A percentile compares a stretch with the other conserved stretches of the same genome.
Evolutionary conservation across 2,329 filamentous ascomycete species (phyloP).

Genomic region (Cladosporium sp.): DNA sequence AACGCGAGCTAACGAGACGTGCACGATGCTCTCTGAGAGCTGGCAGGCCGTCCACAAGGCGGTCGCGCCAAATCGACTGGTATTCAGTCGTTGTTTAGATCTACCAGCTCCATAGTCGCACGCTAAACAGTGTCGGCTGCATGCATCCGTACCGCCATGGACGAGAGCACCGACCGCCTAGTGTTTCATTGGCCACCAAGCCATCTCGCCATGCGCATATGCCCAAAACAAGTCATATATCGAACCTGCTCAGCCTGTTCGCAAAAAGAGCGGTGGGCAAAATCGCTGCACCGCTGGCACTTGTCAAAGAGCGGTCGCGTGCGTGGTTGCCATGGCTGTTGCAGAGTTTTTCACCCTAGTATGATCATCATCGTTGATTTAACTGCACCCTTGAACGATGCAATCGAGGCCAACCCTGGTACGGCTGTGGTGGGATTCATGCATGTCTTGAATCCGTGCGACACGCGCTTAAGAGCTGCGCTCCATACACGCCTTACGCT

Average conservation of each 20-base stretch:
- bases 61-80: conserved; percentile 6
- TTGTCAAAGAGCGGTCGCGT: conserved; percentile 6
- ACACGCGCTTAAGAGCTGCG: conserved; percentile 1
- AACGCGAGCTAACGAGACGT: conserved; percentile 1
- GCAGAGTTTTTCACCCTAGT: neutral
- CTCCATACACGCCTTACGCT: neutral
- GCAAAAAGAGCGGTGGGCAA: conserved; percentile 3
- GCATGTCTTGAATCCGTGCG: conserved; percentile 10
- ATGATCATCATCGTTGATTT: neutral
- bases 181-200: conserved; percentile 9
- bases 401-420: neutral
- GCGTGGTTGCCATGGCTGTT: conserved; percentile 8
- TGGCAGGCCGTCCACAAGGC: neutral
- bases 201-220: conserved; percentile 7
- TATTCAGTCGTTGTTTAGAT: conserved; percentile 4
- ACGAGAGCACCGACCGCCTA: neutral
- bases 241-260: neutral
- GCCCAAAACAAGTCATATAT: conserved; percentile 12
- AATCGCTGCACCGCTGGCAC: conserved; percentile 3
- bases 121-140: conserved; percentile 3
- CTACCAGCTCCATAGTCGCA: neutral
- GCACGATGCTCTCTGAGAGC: neutral
- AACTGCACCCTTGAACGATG: conserved; percentile 3
- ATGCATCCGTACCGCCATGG: conserved; percentile 8
- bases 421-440: conserved; percentile 2